These are phyloP conservation scores for Inga leiocalycina DNA, from an alignment of 306 rosid species.

Conservation along the genomic window DNA sequence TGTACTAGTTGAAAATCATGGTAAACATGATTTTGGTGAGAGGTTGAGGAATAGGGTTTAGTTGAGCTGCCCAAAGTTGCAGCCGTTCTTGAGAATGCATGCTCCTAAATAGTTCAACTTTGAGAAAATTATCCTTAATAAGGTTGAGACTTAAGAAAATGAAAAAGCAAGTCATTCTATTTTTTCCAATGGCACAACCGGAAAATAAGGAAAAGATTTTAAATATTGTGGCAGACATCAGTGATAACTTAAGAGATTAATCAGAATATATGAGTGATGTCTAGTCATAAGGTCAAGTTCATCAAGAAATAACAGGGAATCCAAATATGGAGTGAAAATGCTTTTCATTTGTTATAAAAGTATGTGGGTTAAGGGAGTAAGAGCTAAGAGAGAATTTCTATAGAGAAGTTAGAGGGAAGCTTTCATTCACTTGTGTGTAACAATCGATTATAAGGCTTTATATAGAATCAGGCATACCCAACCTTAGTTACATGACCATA, in stretches of 20 bases:
- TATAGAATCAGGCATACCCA: no score
- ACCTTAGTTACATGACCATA: no score
- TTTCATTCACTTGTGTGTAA: no score
- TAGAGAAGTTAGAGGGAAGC: no score
- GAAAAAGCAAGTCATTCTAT: conserved; percentile 12
- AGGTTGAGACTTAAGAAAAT: conserved; percentile 37
- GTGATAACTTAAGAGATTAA: conserved; percentile 16
- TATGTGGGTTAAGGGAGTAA: no score
- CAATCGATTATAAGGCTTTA: no score
- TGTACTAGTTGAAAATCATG: background rate
- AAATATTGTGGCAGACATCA: conserved; percentile 1
- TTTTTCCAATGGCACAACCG: conserved; percentile 6
- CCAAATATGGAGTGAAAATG: background rate
- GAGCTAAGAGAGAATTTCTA: no score
- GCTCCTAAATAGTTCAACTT: conserved; percentile 31
- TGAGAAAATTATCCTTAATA: conserved; percentile 22
- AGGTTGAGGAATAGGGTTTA: background rate
- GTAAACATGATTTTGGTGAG: background rate
- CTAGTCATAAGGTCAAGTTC: conserved; percentile 33
- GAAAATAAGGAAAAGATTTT: conserved; percentile 32
- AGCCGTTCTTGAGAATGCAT: background rate
- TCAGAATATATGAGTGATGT: conserved; percentile 28
- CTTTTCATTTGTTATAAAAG: no score
- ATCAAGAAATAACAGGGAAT: conserved; percentile 25
- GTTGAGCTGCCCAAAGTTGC: background rate